Evolutionary conservation across 192 early-diverging fungal species (phyloP).

Genomic region (Gryganskiella cystojenkinii): DNA sequence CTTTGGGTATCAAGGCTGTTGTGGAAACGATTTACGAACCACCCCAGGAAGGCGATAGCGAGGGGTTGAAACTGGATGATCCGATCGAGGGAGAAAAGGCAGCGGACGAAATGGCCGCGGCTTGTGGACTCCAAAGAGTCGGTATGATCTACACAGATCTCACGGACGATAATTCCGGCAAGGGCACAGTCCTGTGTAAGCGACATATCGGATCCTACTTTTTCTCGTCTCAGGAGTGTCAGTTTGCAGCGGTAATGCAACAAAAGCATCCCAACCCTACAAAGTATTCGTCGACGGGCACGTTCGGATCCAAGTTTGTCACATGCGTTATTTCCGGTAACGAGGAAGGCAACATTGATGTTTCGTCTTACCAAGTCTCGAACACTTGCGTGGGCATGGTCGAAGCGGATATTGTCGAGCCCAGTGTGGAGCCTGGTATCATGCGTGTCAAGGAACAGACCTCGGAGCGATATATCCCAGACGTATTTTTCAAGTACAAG

Average conservation of each 20-base stretch:
- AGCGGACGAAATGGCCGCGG: slow-evolving; percentile 69
- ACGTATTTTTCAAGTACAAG: slow-evolving; percentile 96
- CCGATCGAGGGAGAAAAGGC: slow-evolving; percentile 68
- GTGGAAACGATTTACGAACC: slow-evolving; percentile 96
- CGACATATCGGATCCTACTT: slow-evolving; percentile 95
- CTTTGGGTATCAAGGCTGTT: slow-evolving; percentile 95
- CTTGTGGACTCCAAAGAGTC: slow-evolving; percentile 75
- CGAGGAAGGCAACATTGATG: slow-evolving; percentile 85
- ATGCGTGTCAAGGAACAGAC: slow-evolving; percentile 86
- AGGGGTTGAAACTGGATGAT: slow-evolving; percentile 72
- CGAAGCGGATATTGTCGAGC: slow-evolving; percentile 91
- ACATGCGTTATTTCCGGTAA: slow-evolving; percentile 96
- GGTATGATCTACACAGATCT: slow-evolving; percentile 97
- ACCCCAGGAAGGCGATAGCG: slow-evolving; percentile 81
- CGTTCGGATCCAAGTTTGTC: slow-evolving; percentile 94
- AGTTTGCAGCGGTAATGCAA: slow-evolving; percentile 89
- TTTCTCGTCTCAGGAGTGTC: slow-evolving; percentile 89
- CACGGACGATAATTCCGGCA: slow-evolving; percentile 79
- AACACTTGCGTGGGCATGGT: slow-evolving; percentile 91
- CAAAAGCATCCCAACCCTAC: slow-evolving; percentile 73
- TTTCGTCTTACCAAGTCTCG: slow-evolving; percentile 91
- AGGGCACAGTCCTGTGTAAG: slow-evolving; percentile 86
- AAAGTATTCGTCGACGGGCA: slow-evolving; percentile 79
- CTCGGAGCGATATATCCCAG: slow-evolving; percentile 88
- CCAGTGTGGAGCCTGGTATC: slow-evolving; percentile 85